These are phyloP conservation scores for Lenzites betulinus DNA, from an alignment of 768 basidiomycete genomes.

Conservation along the genomic window DNA sequence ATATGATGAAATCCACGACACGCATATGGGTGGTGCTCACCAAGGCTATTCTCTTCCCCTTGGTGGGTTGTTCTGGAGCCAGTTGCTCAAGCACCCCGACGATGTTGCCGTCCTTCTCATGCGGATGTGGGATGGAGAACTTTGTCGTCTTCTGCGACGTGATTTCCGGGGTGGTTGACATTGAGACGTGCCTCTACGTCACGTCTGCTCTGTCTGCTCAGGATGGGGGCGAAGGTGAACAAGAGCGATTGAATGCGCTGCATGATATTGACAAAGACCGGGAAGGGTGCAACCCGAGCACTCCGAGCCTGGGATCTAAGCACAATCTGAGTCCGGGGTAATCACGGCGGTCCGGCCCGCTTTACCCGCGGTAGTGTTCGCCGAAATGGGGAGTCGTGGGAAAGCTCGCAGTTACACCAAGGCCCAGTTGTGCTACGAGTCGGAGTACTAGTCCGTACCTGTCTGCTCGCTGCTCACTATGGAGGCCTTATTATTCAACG, in stretches of 20 bases:
- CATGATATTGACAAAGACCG: too few species aligned
- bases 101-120: conserved; percentile 13
- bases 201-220: not conserved
- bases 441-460: too few species aligned
- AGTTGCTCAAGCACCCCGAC: conserved; percentile 64
- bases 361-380: not conserved
- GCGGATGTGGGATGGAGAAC: conserved; percentile 17
- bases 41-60: conserved; percentile 64
- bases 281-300: not conserved
- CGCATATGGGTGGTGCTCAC: conserved; percentile 41
- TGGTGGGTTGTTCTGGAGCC: conserved; percentile 48
- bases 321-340: not conserved
- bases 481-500: conserved; percentile 92
- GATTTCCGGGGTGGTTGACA: conserved; percentile 3
- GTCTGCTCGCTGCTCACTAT: conserved; percentile 40
- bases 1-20: not conserved
- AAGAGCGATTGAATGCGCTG: too few species aligned
- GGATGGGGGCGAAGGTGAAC: not conserved
- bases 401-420: conserved; percentile 10
- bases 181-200: not conserved
- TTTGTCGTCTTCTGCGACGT: conserved; percentile 31
- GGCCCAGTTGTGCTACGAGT: conserved; percentile 1
- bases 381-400: conserved; percentile 7
- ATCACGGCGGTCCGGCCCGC: too few species aligned
- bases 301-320: too few species aligned